These are phyloP conservation scores for Carallia brachiata DNA, from an alignment of 345 rosid genomes.

Conservation along the genomic window DNA sequence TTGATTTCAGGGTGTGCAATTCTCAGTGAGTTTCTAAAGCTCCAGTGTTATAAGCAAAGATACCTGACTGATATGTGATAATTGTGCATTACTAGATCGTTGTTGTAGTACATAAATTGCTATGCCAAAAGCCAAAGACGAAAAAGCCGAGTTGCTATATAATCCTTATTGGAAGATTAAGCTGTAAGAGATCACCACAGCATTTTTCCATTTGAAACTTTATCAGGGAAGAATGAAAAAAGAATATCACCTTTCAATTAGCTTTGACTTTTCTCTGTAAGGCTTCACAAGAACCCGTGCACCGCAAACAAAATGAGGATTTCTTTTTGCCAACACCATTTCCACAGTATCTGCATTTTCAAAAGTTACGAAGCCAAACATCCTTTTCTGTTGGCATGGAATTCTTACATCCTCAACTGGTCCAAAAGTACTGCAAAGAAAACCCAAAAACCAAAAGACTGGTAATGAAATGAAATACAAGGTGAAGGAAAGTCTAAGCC, in stretches of 20 bases:
- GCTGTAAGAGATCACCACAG: no score
- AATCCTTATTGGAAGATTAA: no score
- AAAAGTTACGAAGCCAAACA: constrained; percentile 75
- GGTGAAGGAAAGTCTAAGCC: neutral
- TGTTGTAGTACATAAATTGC: no score
- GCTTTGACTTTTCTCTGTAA: constrained; percentile 63
- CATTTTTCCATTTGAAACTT: neutral
- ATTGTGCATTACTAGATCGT: no score
- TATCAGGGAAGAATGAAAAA: neutral
- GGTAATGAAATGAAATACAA: neutral
- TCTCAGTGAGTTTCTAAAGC: no score
- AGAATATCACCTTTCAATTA: constrained; percentile 46
- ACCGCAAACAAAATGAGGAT: constrained; percentile 70
- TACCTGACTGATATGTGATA: no score
- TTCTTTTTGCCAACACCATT: constrained; percentile 54
- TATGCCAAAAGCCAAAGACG: no score
- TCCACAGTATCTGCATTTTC: constrained; percentile 53
- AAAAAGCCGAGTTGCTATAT: no score
- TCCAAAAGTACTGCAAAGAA: constrained; percentile 46
- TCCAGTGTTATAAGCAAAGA: no score
- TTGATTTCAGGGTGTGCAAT: no score
- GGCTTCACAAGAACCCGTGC: constrained; percentile 76
- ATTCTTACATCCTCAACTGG: constrained; percentile 68
- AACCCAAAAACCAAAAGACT: constrained; percentile 7
- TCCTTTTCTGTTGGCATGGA: constrained; percentile 67